Percentiles rank a stretch among this genome's conserved stretches.
Conservation (phyloP, 2,329 filamentous ascomycete genomes). For the Pseudogymnoascus sp. region DNA sequence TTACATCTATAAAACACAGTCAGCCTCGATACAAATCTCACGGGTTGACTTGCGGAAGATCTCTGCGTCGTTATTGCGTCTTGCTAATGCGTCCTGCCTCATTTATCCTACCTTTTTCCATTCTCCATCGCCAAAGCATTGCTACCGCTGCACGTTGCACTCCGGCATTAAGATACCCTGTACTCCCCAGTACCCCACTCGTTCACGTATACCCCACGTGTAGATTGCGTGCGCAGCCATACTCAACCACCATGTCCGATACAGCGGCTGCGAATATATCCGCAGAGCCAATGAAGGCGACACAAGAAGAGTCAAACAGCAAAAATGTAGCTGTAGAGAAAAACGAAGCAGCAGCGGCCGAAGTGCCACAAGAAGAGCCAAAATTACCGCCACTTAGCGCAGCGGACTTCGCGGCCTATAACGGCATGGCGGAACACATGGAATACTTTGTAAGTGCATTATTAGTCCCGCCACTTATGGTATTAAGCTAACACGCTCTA, state of each 20-base stretch:
- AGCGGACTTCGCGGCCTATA: slow-evolving; percentile 54
- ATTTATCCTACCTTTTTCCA: neutral
- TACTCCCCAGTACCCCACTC: neutral
- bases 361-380: neutral
- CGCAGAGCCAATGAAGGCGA: neutral
- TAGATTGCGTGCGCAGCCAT: neutral
- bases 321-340: neutral
- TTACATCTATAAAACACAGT: neutral
- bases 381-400: slow-evolving; percentile 47
- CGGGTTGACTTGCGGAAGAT: neutral
- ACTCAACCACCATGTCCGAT: slow-evolving; percentile 16
- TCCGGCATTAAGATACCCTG: neutral
- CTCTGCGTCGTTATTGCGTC: neutral
- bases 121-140: neutral
- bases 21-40: neutral
- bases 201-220: neutral
- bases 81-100: slow-evolving; percentile 4
- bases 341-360: neutral
- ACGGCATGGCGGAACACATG: slow-evolving; percentile 58
- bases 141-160: neutral
- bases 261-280: neutral
- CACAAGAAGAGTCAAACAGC: neutral
- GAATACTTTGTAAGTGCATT: slow-evolving; percentile 47
- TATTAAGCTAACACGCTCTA: slow-evolving; percentile 28
- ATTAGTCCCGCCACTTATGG: neutral